These are phyloP conservation scores for Herpotrichia juniperi DNA, from an alignment of 2,329 filamentous ascomycete genomes.

Conservation along the genomic window DNA sequence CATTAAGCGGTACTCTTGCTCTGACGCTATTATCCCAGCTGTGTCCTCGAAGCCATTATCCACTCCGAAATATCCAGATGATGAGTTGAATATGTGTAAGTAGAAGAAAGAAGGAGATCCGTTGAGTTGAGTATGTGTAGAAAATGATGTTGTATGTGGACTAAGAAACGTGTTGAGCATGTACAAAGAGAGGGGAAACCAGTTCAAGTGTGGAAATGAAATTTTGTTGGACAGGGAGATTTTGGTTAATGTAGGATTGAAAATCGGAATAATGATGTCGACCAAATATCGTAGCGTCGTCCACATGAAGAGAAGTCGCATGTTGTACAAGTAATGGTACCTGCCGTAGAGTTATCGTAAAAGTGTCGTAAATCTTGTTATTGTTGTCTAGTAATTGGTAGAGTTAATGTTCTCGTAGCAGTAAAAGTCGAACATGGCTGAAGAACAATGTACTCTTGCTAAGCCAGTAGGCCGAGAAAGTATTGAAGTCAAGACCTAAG, in stretches of 20 bases:
- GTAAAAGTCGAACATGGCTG: not conserved
- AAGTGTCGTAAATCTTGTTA: not conserved
- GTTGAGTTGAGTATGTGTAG: not conserved
- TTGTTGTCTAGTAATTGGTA: not conserved
- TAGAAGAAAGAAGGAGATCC: not conserved
- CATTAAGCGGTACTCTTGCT: too few relatives aligned
- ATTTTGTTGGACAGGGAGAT: not conserved
- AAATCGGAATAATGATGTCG: not conserved
- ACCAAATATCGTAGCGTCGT: not conserved
- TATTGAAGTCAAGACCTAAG: not conserved
- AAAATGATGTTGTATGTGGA: too few relatives aligned
- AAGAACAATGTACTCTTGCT: not conserved
- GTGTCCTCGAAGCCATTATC: too few relatives aligned
- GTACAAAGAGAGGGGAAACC: not conserved
- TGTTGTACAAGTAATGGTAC: not conserved
- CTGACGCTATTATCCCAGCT: too few relatives aligned
- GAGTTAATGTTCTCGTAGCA: not conserved
- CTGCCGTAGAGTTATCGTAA: too few relatives aligned
- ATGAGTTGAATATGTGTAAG: too few relatives aligned
- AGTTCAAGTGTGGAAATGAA: not conserved
- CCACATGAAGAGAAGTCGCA: not conserved
- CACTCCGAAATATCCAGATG: too few relatives aligned
- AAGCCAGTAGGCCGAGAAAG: too few relatives aligned
- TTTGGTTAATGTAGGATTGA: not conserved
- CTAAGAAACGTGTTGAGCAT: too few relatives aligned